Base-by-base conservation (phyloP, 1,139 yeast genomes). In the Scheffersomyces quercinus region DNA sequence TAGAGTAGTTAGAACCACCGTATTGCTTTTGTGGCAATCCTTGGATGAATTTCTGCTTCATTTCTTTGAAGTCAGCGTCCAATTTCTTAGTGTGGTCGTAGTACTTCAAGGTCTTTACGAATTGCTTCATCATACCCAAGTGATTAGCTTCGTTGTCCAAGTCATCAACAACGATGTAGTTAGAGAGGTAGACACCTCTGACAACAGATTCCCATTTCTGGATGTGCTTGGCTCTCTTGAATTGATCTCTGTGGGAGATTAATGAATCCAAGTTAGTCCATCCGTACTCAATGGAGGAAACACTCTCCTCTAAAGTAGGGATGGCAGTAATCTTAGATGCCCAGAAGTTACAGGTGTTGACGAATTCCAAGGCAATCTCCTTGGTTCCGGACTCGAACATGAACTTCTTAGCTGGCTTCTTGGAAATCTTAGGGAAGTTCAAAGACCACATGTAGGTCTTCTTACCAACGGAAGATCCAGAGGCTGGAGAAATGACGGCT, bases 261-360 rank as follows among this genome's bases (percentile, higher is more conserved):
- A 72, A 56, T 13, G 52, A 65, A 53, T 81, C 82, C 63, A 60
- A 65, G 54, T 64, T 65, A 47, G 69, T 79, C 97, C 96, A 90
- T 4, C 97, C 97, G 59, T 83, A 88, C 56, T 89, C 96, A 37
- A 82, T 77, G 37, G 87, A 85, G 2, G 90, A 79, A 10, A 88
- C 80, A 46, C 88, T 68, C 53, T 74, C 79, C 53, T 75, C 80
- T 51, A 67, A 62, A 1, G 79, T 64, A n/a, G 96, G 96, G 28
- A 87, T 83, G 12, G 90, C 85, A 11, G 95, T 85, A 31, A 85
- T 80, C 52, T 93, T 77, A 3, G 95, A 86, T 2, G 96, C 89
- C 97, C 97, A 89, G 62, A 88, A 89, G 64, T 89, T 89, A 65
- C 95, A 84, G 2, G 93, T 79, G 53, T 85, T 80, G 29, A 87